These are phyloP conservation scores for Oryza meyeriana DNA, from an alignment of 176 grass and related monocot genomes.

Conservation along the genomic window DNA sequence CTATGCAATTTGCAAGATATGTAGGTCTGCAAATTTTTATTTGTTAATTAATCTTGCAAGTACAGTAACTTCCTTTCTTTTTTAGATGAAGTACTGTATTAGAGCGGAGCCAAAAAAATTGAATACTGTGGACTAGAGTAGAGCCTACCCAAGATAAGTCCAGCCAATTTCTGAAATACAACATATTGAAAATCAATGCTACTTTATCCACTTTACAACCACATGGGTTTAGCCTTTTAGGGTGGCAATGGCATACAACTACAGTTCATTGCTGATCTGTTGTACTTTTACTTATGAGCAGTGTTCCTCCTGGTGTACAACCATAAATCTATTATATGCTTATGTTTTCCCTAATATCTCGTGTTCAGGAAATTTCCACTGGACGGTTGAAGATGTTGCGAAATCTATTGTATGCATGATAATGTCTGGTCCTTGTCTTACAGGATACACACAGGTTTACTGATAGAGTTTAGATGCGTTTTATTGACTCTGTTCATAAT, in stretches of 20 bases:
- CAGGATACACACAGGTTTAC: conserved; percentile 89
- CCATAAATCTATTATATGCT: neutral
- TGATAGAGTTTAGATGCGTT: neutral
- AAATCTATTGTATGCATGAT: conserved; percentile 97
- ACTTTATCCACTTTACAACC: neutral
- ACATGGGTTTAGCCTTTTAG: conserved; percentile 5
- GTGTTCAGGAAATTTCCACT: conserved; percentile 91
- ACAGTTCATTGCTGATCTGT: neutral
- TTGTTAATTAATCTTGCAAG: neutral
- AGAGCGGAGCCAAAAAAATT: neutral
- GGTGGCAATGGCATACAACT: neutral
- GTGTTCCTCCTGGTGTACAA: neutral
- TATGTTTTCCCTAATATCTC: conserved; percentile 1
- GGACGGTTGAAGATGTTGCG: conserved; percentile 88
- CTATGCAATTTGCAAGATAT: neutral
- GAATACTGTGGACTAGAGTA: neutral
- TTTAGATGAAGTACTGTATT: too few relatives aligned
- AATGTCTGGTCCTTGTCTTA: conserved; percentile 95
- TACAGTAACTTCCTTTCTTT: neutral
- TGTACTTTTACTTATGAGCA: neutral
- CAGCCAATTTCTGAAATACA: neutral
- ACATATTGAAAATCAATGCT: neutral
- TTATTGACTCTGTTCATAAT: neutral
- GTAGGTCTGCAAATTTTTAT: neutral
- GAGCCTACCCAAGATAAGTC: neutral